Conservation (phyloP, 805 yeast species). For the Cyberlindnera maclurae region DNA sequence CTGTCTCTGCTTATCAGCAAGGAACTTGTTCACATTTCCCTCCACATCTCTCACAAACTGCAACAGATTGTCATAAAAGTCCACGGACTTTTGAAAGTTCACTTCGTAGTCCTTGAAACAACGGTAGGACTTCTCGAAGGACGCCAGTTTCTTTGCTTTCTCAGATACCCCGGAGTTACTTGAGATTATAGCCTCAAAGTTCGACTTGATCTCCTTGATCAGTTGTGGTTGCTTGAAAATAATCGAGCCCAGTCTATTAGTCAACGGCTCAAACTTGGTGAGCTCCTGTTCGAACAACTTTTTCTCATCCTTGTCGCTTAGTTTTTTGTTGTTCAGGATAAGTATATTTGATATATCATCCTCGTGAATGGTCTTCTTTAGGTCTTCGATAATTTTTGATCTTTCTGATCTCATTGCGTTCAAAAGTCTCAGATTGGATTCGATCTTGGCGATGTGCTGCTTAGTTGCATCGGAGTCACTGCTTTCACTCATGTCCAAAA, state of each 20-base stretch:
- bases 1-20: slow-evolving; percentile 20
- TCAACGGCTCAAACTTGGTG: slow-evolving; percentile 65
- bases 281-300: slow-evolving; percentile 64
- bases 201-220: slow-evolving; percentile 37
- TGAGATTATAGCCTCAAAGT: slow-evolving; percentile 40
- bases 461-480: slow-evolving; percentile 24
- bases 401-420: slow-evolving; percentile 60
- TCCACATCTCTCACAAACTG: slow-evolving; percentile 21
- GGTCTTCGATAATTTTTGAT: slow-evolving; percentile 46
- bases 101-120: slow-evolving; percentile 50
- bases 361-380: slow-evolving; percentile 62
- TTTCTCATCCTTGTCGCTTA: slow-evolving; percentile 47
- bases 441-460: slow-evolving; percentile 41
- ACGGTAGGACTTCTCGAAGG: slow-evolving; percentile 42
- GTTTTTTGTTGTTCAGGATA: slow-evolving; percentile 47
- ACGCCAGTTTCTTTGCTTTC: slow-evolving; percentile 33
- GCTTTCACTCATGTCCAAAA: slow-evolving; percentile 65
- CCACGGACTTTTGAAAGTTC: slow-evolving; percentile 56
- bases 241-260: slow-evolving; percentile 58
- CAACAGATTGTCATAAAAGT: slow-evolving; percentile 48
- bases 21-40: slow-evolving; percentile 17
- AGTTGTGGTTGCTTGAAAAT: slow-evolving; percentile 56
- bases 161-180: slow-evolving; percentile 36
- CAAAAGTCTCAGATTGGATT: slow-evolving; percentile 53
- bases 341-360: slow-evolving; percentile 82